Conservation (phyloP, 2,329 filamentous ascomycete species). For the Blastomyces gilchristii region DNA sequence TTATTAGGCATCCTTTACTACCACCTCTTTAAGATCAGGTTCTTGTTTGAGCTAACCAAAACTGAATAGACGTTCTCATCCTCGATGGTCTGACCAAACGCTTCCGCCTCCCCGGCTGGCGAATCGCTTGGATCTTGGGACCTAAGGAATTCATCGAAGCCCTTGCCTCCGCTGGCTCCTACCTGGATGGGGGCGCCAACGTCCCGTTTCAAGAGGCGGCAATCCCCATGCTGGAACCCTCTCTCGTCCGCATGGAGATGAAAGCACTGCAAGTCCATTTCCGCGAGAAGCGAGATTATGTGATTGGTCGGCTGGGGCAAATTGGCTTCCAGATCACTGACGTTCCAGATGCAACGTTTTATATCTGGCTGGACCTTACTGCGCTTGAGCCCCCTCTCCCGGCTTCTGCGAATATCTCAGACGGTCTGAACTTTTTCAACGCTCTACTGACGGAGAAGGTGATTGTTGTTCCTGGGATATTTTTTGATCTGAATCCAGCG, state of each 20-base stretch:
- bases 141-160: constrained; percentile 95
- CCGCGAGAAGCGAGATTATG: constrained; percentile 85
- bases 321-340: constrained; percentile 84
- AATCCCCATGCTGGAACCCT: constrained; percentile 82
- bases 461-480: constrained; percentile 93
- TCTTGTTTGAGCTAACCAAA: constrained; percentile 15
- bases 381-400: constrained; percentile 44
- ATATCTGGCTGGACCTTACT: constrained; percentile 64
- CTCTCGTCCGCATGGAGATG: constrained; percentile 75
- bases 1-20: not conserved
- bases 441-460: constrained; percentile 88
- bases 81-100: constrained; percentile 95
- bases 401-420: constrained; percentile 59
- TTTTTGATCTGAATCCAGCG: constrained; percentile 91
- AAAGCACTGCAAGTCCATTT: constrained; percentile 80
- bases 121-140: constrained; percentile 90
- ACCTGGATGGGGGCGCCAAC: constrained; percentile 88
- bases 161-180: constrained; percentile 83
- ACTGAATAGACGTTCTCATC: constrained; percentile 64
- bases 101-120: constrained; percentile 91
- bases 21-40: constrained; percentile 11
- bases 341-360: constrained; percentile 86
- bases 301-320: constrained; percentile 63
- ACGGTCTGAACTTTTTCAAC: constrained; percentile 94
- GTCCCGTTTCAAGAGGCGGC: constrained; percentile 94